These are phyloP conservation scores for Solanum gracilifrons DNA, from an alignment of 257 asterid species.

Conservation along the genomic window DNA sequence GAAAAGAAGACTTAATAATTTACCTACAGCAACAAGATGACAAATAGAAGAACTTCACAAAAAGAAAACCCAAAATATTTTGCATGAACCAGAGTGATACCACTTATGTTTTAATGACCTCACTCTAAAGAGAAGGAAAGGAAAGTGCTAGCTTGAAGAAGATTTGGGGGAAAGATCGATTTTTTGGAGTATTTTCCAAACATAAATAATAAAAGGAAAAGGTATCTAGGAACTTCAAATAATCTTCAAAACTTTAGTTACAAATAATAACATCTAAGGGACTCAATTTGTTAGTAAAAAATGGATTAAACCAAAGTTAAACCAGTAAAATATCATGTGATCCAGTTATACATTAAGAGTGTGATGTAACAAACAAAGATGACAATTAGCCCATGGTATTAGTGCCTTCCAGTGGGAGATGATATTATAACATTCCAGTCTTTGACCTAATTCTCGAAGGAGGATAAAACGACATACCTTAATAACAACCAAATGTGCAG, in stretches of 20 bases:
- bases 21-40: background rate
- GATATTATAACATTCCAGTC: background rate
- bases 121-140: background rate
- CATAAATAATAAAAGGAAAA: background rate
- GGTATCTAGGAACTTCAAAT: background rate
- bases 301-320: background rate
- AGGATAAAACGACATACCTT: conserved; percentile 34
- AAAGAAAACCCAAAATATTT: background rate
- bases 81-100: background rate
- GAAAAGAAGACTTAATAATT: background rate
- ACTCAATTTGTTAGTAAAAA: background rate
- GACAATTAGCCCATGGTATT: background rate
- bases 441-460: background rate
- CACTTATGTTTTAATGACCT: background rate
- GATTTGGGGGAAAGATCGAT: background rate
- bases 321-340: background rate
- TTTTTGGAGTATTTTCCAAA: background rate
- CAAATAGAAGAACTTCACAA: background rate
- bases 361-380: background rate
- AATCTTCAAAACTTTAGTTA: background rate
- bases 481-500: conserved; percentile 93
- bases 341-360: background rate
- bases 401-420: background rate
- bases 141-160: background rate
- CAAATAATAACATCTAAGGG: background rate